phyloP scores from a whole-genome alignment of 73 alveolate genomes.

The Breviolum minutum region DNA sequence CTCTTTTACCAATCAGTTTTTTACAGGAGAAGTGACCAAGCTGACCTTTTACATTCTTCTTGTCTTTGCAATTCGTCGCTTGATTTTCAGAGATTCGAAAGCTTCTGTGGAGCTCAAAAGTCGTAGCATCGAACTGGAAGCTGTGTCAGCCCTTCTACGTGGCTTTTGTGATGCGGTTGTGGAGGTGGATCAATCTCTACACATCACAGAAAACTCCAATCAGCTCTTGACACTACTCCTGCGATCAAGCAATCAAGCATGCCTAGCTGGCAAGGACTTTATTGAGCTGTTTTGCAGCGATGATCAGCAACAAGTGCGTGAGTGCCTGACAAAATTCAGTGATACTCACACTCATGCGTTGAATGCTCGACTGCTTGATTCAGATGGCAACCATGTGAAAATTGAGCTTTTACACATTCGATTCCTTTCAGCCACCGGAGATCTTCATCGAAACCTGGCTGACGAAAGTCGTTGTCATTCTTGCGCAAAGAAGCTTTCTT shows the following conservation, averaged over 20 bases:
- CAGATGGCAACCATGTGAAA: constrained; percentile 3
- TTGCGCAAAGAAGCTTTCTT: neutral
- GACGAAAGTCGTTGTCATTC: neutral
- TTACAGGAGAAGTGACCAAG: constrained; percentile 29
- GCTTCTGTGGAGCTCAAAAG: neutral
- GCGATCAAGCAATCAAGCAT: neutral
- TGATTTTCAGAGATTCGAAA: neutral
- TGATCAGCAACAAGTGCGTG: neutral
- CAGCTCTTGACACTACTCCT: constrained; percentile 53
- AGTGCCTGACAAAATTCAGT: constrained; percentile 5
- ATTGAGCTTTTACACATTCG: constrained; percentile 48
- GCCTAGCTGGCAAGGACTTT: neutral
- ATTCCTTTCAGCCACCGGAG: constrained; percentile 22
- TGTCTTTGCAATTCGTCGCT: constrained; percentile 13
- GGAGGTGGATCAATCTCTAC: constrained; percentile 25
- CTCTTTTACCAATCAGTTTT: neutral
- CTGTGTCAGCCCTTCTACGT: constrained; percentile 37
- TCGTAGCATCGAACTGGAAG: constrained; percentile 49
- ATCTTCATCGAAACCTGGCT: neutral
- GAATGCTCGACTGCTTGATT: constrained; percentile 50
- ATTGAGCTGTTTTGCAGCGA: constrained; percentile 33
- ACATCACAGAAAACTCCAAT: neutral
- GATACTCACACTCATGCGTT: constrained; percentile 2
- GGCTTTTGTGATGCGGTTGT: constrained; percentile 77
- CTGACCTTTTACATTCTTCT: neutral